Evolutionary conservation across 306 rosid species (phyloP).

Genomic region (Canavalia gladiata): DNA sequence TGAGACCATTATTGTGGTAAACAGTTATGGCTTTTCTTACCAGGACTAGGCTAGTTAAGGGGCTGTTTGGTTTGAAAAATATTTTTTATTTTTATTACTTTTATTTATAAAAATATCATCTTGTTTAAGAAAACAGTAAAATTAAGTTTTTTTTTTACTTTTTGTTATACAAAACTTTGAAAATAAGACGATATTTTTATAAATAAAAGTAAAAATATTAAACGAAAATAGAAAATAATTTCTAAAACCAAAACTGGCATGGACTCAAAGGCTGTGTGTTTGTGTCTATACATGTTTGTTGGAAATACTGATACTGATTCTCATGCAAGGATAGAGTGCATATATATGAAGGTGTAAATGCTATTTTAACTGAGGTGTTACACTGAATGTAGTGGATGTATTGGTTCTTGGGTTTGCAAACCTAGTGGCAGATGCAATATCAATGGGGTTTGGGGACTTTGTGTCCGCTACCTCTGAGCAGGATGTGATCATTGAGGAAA

Average conservation of each 20-base stretch:
- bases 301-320: not conserved
- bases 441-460: constrained; percentile 80
- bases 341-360: constrained; percentile 3
- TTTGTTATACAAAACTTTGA: no score
- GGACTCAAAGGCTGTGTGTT: not conserved
- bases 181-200: no score
- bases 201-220: no score
- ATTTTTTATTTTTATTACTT: no score
- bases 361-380: constrained; percentile 16
- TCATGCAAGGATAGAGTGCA: not conserved
- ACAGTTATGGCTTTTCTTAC: not conserved
- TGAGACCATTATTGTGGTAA: not conserved
- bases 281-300: not conserved
- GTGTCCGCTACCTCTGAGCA: constrained; percentile 60
- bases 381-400: constrained; percentile 52
- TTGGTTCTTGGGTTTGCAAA: constrained; percentile 76
- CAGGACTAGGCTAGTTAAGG: not conserved
- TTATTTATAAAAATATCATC: no score
- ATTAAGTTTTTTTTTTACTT: no score
- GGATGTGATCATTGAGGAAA: constrained; percentile 57
- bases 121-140: no score
- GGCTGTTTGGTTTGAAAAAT: no score
- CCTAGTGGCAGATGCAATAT: constrained; percentile 80
- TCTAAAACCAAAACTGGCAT: no score
- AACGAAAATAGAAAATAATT: no score